A percentile compares a stretch with the other conserved stretches of the same genome.
phyloP scores from a whole-genome alignment of 78 protist genomes.

The Abeoforma whisleri region DNA sequence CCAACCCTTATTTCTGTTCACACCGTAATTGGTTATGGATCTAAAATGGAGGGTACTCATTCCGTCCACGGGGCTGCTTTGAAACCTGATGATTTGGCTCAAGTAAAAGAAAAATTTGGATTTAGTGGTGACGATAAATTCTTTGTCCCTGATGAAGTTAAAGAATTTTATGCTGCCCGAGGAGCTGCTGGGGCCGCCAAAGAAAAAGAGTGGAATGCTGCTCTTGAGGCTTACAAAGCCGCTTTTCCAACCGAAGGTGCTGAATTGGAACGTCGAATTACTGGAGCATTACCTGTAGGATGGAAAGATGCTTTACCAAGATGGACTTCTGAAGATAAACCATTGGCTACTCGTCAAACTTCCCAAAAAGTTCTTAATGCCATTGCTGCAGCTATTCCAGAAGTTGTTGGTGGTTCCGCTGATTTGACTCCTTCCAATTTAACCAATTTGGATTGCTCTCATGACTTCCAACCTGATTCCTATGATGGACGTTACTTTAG shows the following conservation, averaged over 20 bases:
- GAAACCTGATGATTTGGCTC: constrained; percentile 57
- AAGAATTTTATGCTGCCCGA: constrained; percentile 8
- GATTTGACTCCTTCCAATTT: constrained; percentile 83
- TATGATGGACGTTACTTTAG: constrained; percentile 76
- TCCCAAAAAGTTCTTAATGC: background rate
- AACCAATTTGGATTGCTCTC: constrained; percentile 60
- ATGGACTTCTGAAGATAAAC: constrained; percentile 40
- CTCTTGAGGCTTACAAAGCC: constrained; percentile 46
- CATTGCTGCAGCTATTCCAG: background rate
- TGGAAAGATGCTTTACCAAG: constrained; percentile 49
- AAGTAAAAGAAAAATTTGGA: constrained; percentile 57
- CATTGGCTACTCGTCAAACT: constrained; percentile 37
- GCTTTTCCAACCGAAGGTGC: constrained; percentile 43
- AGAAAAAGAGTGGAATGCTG: constrained; percentile 51
- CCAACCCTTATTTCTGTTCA: constrained; percentile 33
- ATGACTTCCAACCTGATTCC: constrained; percentile 53
- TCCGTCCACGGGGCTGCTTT: constrained; percentile 88
- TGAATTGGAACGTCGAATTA: constrained; percentile 36
- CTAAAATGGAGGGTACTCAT: constrained; percentile 53
- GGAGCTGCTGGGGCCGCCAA: constrained; percentile 1
- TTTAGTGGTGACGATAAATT: constrained; percentile 51
- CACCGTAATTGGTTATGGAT: constrained; percentile 79
- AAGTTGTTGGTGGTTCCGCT: constrained; percentile 88
- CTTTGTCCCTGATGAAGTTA: constrained; percentile 51
- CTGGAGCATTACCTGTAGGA: constrained; percentile 52